Evolutionary conservation across 768 basidiomycete genomes (phyloP).

Genomic region (Hydnomerulius pinastri): DNA sequence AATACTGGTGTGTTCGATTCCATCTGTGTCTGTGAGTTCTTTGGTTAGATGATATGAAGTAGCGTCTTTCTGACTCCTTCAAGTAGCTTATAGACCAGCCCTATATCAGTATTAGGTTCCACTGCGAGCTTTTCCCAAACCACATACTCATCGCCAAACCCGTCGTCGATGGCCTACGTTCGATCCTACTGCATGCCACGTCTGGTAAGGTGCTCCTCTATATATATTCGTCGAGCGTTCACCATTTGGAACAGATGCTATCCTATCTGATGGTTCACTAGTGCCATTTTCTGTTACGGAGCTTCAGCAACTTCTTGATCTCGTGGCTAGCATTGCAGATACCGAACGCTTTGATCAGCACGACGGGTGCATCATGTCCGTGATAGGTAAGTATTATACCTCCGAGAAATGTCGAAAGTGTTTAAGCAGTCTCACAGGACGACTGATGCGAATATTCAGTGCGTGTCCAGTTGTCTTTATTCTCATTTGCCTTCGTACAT

Average conservation of each 20-base stretch:
- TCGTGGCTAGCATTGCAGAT: not conserved
- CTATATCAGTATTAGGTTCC: not conserved
- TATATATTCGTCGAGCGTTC: not conserved
- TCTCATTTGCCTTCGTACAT: no score
- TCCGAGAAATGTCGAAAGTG: no score
- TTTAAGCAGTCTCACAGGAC: not conserved
- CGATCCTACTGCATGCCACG: not conserved
- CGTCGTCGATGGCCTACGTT: not conserved
- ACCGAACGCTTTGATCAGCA: not conserved
- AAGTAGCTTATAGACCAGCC: not conserved
- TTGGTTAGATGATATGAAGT: not conserved
- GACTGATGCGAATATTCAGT: slow-evolving; percentile 1
- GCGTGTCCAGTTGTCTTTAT: no score
- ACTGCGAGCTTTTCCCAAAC: not conserved
- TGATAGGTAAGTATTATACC: not conserved
- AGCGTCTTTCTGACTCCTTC: not conserved
- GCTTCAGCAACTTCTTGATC: not conserved
- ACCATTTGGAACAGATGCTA: not conserved
- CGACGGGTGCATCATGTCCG: not conserved
- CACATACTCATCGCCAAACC: not conserved
- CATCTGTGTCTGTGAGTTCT: not conserved
- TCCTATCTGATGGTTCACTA: not conserved
- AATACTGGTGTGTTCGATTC: not conserved
- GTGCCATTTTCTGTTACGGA: not conserved
- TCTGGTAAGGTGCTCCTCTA: not conserved